Conservation (phyloP, 768 basidiomycete genomes). For the Cystofilobasidium capitatum region DNA sequence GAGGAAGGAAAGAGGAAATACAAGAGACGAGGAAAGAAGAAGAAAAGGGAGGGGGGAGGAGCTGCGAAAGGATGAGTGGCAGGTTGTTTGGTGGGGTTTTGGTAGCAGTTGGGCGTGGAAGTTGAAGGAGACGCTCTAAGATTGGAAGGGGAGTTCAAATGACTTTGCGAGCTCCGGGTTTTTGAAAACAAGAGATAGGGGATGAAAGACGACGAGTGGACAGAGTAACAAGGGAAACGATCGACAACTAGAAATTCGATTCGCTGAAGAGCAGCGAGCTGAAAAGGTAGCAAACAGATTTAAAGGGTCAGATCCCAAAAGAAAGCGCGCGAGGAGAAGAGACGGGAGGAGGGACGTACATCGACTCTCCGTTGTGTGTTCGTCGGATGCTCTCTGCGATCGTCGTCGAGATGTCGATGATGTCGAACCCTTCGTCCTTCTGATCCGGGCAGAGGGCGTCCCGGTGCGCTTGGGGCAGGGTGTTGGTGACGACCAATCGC, state of each 20-base stretch:
- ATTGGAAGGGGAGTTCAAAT: no score
- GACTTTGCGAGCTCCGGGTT: no score
- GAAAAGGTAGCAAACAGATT: neutral
- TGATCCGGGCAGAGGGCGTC: conserved; percentile 56
- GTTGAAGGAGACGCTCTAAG: neutral
- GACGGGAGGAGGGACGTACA: conserved; percentile 5
- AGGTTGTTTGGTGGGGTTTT: no score
- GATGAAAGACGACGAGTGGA: neutral
- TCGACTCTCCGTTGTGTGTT: conserved; percentile 69
- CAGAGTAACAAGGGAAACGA: neutral
- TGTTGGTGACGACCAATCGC: conserved; percentile 96
- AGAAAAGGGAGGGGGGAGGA: neutral
- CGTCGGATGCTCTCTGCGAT: conserved; percentile 92
- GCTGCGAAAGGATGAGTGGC: no score
- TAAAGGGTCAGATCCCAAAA: neutral
- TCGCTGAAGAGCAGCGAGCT: conserved; percentile 24
- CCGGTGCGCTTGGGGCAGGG: conserved; percentile 69
- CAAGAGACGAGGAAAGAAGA: conserved; percentile 4
- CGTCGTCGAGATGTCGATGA: conserved; percentile 87
- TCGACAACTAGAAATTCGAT: conserved; percentile 7
- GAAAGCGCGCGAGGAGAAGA: neutral
- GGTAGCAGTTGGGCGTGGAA: no score
- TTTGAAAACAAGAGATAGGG: neutral
- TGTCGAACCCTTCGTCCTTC: conserved; percentile 57
- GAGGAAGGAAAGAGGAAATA: no score